Evolutionary conservation across 306 rosid species (phyloP).

Genomic region (Castanospermum australe): DNA sequence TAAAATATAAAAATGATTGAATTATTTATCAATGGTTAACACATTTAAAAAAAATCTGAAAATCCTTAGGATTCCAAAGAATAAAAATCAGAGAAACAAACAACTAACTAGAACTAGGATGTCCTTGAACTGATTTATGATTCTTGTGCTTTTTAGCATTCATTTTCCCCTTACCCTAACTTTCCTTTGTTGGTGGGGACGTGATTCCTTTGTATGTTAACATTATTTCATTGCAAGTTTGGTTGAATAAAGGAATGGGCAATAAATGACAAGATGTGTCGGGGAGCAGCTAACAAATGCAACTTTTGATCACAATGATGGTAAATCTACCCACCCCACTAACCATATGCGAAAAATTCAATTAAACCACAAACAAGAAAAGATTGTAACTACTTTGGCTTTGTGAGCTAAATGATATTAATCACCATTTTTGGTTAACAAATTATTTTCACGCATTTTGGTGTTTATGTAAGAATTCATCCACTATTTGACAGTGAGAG

Average conservation of each 20-base stretch:
- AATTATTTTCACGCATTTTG: background rate
- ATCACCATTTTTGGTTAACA: background rate
- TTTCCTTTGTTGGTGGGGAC: background rate
- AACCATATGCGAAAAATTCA: background rate
- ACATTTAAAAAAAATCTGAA: too few species aligned
- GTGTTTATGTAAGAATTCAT: too few species aligned
- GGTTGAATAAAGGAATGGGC: background rate
- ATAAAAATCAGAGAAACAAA: too few species aligned
- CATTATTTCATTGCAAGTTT: background rate
- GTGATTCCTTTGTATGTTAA: background rate
- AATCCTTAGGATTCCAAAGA: too few species aligned
- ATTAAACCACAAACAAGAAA: background rate
- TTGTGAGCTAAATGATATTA: background rate
- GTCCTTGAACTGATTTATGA: background rate
- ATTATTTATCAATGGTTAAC: too few species aligned
- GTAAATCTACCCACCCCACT: background rate
- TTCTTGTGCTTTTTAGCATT: background rate
- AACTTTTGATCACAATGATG: background rate
- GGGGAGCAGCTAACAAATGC: background rate
- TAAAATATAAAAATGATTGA: too few species aligned
- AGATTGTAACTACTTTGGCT: too few species aligned
- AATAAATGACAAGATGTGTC: conserved; percentile 9
- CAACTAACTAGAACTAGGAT: too few species aligned
- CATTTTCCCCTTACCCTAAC: background rate
- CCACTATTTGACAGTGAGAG: too few species aligned